Evolutionary conservation across 2,329 filamentous ascomycete species (phyloP).

Genomic region (Lachnellula suecica): DNA sequence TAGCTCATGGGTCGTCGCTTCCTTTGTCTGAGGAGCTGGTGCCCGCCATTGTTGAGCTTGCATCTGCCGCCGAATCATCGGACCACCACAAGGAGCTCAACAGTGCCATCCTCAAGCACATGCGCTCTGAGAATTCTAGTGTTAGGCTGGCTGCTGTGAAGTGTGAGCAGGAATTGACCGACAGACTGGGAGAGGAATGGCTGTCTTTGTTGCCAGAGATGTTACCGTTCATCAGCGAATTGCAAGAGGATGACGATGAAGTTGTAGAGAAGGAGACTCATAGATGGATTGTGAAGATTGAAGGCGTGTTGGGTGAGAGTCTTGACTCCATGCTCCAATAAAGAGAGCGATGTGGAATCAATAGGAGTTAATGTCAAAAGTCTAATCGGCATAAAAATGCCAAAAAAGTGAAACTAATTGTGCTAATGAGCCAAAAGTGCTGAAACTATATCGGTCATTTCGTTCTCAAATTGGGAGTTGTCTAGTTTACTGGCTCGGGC

Average conservation of each 20-base stretch:
- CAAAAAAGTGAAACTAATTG: not conserved
- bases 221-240: constrained; percentile 91
- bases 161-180: constrained; percentile 77
- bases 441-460: too few relatives aligned
- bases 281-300: constrained; percentile 87
- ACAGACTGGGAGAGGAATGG: constrained; percentile 89
- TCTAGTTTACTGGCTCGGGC: constrained; percentile 5
- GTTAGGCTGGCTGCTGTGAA: constrained; percentile 81
- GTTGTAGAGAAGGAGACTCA: constrained; percentile 86
- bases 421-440: too few relatives aligned
- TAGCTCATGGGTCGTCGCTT: constrained; percentile 46
- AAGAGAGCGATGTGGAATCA: not conserved
- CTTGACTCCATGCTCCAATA: constrained; percentile 90
- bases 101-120: constrained; percentile 69
- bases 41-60: constrained; percentile 77
- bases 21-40: constrained; percentile 57
- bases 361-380: not conserved
- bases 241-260: constrained; percentile 96
- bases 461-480: not conserved
- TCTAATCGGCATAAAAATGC: not conserved
- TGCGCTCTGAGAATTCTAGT: constrained; percentile 69
- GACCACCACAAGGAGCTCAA: constrained; percentile 93
- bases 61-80: constrained; percentile 75
- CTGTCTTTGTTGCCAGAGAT: constrained; percentile 88
- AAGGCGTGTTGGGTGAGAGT: constrained; percentile 85